Evolutionary conservation across 2,329 filamentous ascomycete genomes (phyloP).

Genomic region (Neofusicoccum sp.): DNA sequence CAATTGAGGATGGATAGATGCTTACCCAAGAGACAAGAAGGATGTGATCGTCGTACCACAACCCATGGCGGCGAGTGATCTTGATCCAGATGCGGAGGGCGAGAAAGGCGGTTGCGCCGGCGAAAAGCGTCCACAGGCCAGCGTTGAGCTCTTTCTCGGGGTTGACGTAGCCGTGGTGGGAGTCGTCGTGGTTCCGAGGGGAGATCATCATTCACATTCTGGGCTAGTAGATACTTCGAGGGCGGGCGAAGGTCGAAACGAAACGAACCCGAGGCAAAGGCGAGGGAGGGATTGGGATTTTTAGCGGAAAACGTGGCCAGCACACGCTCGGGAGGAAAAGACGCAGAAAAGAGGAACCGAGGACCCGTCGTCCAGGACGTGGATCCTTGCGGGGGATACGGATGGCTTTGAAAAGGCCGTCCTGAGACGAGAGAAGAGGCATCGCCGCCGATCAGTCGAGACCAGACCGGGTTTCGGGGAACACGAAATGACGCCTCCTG

Average conservation of each 20-base stretch:
- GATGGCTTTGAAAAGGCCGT: neutral
- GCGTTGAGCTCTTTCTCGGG: conserved; percentile 36
- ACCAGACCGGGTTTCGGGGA: neutral
- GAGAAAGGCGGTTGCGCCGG: conserved; percentile 37
- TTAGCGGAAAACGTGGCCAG: neutral
- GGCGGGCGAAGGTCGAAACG: neutral
- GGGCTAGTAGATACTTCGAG: neutral
- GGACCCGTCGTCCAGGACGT: neutral
- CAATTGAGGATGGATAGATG: neutral
- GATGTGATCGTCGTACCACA: conserved; percentile 43
- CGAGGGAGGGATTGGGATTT: neutral
- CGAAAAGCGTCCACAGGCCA: conserved; percentile 40
- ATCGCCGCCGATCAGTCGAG: neutral
- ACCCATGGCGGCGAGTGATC: conserved; percentile 36
- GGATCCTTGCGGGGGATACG: neutral
- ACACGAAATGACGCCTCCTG: conserved; percentile 13
- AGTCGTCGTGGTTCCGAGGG: conserved; percentile 18
- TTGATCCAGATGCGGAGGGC: conserved; percentile 38
- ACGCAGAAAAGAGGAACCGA: neutral
- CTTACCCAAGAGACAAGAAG: conserved; percentile 38
- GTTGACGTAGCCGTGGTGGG: conserved; percentile 29
- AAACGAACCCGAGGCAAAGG: neutral
- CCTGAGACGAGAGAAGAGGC: neutral
- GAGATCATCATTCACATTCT: conserved; percentile 9
- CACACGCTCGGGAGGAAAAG: neutral